A percentile compares a stretch with the other conserved stretches of the same genome.
Conservation (phyloP, 176 grass and related monocot species). For the Oryza brachyantha region DNA sequence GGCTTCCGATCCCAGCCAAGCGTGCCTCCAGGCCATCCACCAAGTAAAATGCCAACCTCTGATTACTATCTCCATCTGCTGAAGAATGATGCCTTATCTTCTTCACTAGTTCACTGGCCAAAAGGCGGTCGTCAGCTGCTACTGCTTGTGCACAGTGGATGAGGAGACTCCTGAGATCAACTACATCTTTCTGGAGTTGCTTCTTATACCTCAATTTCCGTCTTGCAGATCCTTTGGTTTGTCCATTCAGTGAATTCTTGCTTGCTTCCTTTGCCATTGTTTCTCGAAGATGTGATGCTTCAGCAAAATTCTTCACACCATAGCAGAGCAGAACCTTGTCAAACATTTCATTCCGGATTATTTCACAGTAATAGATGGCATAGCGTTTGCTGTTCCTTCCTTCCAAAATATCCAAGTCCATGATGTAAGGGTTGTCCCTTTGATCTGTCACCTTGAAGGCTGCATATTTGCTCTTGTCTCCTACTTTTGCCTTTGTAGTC, state of each 20-base stretch:
- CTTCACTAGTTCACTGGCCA: conserved; percentile 37
- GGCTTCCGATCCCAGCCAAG: conserved; percentile 40
- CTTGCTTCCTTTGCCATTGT: conserved; percentile 33
- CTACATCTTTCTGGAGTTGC: conserved; percentile 21
- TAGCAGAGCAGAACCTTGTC: conserved; percentile 42
- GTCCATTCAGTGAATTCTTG: conserved; percentile 6
- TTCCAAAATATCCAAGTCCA: conserved; percentile 36
- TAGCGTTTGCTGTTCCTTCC: conserved; percentile 37
- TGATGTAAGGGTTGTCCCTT: conserved; percentile 1
- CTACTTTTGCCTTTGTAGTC: conserved; percentile 16
- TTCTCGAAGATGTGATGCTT: conserved; percentile 27
- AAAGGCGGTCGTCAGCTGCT: conserved; percentile 17
- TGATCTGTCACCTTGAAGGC: not conserved
- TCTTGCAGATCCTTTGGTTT: not conserved
- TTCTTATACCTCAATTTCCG: conserved; percentile 24
- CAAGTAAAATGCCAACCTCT: conserved; percentile 50
- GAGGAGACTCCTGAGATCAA: conserved; percentile 46
- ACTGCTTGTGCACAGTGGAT: conserved; percentile 43
- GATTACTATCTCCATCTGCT: conserved; percentile 35
- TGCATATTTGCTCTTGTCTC: not conserved
- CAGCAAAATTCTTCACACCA: conserved; percentile 14
- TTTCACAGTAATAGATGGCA: conserved; percentile 31
- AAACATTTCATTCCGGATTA: conserved; percentile 32
- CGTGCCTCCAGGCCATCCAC: conserved; percentile 50
- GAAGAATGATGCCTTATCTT: conserved; percentile 49